Percentiles rank a stretch among this genome's conserved stretches.
These are phyloP conservation scores for Fonsecaea pedrosoi DNA, from an alignment of 2,329 filamentous ascomycete genomes.

Conservation along the genomic window DNA sequence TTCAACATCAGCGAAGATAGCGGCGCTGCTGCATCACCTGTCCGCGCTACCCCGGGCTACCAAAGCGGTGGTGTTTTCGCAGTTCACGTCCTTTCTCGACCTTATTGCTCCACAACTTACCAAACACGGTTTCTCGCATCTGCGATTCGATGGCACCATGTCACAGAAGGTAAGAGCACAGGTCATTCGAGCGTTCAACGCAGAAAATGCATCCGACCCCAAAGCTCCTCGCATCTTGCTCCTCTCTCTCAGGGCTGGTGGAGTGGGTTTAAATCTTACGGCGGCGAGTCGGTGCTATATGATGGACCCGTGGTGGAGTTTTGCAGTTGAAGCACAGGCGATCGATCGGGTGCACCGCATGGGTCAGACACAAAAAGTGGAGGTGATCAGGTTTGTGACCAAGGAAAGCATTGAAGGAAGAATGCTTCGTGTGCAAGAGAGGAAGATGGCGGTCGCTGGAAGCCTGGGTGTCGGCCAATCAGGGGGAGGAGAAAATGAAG, in stretches of 20 bases:
- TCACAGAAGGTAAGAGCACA: conserved; percentile 81
- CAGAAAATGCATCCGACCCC: conserved; percentile 41
- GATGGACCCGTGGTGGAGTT: conserved; percentile 99
- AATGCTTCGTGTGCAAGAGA: conserved; percentile 91
- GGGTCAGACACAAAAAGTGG: conserved; percentile 87
- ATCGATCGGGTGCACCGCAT: conserved; percentile 98
- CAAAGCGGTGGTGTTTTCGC: conserved; percentile 93
- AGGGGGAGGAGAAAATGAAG: conserved; percentile 84
- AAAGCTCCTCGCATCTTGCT: conserved; percentile 66
- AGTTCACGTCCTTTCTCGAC: conserved; percentile 95
- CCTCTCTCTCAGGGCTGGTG: conserved; percentile 85
- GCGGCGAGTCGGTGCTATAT: conserved; percentile 89
- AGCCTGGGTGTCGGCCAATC: conserved; percentile 90
- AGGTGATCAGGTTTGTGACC: conserved; percentile 86
- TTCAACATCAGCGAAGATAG: conserved; percentile 79
- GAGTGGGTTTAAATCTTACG: conserved; percentile 91
- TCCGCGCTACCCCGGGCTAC: conserved; percentile 72
- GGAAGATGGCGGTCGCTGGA: conserved; percentile 88
- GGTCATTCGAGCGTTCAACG: conserved; percentile 75
- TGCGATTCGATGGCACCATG: conserved; percentile 94
- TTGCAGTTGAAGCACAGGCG: conserved; percentile 92
- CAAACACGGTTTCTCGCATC: conserved; percentile 73
- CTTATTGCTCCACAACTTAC: conserved; percentile 83
- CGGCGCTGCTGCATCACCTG: conserved; percentile 77
- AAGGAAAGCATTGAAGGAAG: conserved; percentile 91